A percentile compares a stretch with the other conserved stretches of the same genome.
Conservation (phyloP, 352 stramenopile species). For the Globisporangium radiosum region DNA sequence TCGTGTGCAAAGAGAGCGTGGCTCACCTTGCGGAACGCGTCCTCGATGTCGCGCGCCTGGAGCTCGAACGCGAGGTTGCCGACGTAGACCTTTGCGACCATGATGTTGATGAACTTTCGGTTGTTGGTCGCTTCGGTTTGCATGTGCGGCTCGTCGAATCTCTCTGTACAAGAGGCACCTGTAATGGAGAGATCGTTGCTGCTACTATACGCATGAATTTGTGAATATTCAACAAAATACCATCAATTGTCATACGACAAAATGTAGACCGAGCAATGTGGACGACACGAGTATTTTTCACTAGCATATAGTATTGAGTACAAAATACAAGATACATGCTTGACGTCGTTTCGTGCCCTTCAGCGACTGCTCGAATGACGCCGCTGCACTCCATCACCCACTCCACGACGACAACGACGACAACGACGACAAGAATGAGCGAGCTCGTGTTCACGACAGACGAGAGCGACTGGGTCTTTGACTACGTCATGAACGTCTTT, state of each 20-base stretch:
- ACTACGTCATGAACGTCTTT: conserved; percentile 86
- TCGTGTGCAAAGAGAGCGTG: background rate
- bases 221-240: no score
- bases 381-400: no score
- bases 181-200: no score
- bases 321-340: no score
- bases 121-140: background rate
- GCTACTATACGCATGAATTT: no score
- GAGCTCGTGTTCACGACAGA: conserved; percentile 40
- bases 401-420: no score
- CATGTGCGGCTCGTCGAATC: background rate
- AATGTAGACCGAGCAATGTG: no score
- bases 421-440: conserved; percentile 7
- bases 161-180: background rate
- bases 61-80: conserved; percentile 56
- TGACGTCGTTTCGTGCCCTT: no score
- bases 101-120: conserved; percentile 4
- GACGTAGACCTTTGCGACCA: conserved; percentile 49
- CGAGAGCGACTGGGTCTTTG: conserved; percentile 84
- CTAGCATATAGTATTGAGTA: no score
- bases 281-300: no score
- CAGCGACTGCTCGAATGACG: no score
- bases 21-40: conserved; percentile 36
- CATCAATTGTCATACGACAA: no score
- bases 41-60: conserved; percentile 36